Percentiles rank a stretch among this genome's conserved stretches.
Conservation (phyloP, 768 basidiomycete genomes). For the Naganishia onofrii region DNA sequence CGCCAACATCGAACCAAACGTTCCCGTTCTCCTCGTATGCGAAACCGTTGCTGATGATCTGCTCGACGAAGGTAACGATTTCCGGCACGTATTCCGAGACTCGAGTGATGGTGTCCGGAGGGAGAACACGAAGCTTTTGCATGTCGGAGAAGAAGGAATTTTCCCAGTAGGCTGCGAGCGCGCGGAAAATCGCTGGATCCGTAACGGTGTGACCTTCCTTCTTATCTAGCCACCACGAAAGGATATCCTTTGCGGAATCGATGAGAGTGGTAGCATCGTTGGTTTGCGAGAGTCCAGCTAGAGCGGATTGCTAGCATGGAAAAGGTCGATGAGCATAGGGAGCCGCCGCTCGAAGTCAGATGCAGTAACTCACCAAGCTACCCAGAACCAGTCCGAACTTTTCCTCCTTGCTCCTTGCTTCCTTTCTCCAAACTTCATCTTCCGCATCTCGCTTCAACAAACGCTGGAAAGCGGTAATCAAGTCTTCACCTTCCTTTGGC, state of each 20-base stretch:
- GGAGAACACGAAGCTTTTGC: slow-evolving; percentile 76
- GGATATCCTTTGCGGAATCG: slow-evolving; percentile 71
- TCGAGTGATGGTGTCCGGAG: slow-evolving; percentile 85
- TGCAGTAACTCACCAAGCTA: slow-evolving; percentile 62
- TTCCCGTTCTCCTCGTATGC: slow-evolving; percentile 74
- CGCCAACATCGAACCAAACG: slow-evolving; percentile 84
- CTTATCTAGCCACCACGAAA: slow-evolving; percentile 69
- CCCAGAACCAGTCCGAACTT: slow-evolving; percentile 87
- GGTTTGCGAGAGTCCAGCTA: slow-evolving; percentile 20
- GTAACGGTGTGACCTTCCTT: slow-evolving; percentile 74
- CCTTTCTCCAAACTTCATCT: slow-evolving; percentile 66
- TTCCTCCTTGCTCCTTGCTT: slow-evolving; percentile 74
- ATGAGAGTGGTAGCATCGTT: slow-evolving; percentile 56
- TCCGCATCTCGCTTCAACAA: slow-evolving; percentile 56
- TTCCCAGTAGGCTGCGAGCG: slow-evolving; percentile 85
- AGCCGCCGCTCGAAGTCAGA: not conserved
- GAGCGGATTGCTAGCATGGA: slow-evolving; percentile 23
- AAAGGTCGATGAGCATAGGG: not conserved
- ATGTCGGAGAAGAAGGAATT: slow-evolving; percentile 86
- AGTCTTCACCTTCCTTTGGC: slow-evolving; percentile 58
- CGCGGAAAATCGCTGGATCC: slow-evolving; percentile 79
- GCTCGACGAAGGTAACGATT: slow-evolving; percentile 81
- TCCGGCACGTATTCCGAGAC: slow-evolving; percentile 97
- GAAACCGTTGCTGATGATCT: slow-evolving; percentile 81
- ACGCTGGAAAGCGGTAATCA: slow-evolving; percentile 59